Evolutionary conservation across 2,329 filamentous ascomycete genomes (phyloP), one percentile per base, ranked within the genome.

Genomic region (Aspergillus aculeatinus): DNA sequence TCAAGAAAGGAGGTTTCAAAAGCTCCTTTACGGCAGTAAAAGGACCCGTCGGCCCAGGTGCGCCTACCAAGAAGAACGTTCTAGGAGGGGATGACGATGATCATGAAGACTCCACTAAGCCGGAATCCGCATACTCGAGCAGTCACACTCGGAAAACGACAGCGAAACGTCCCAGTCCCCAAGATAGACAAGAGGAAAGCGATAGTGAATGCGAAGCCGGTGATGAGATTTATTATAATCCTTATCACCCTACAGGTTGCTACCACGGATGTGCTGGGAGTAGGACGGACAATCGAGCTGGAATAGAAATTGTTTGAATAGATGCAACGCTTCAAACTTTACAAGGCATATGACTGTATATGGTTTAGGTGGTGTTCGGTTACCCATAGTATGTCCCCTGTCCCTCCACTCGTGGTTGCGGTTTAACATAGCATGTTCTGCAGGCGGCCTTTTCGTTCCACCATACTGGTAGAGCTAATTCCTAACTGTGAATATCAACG

Each of bases 1-100:
- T 92, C 71, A 92, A 93, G 77, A 95, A 94, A 71, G 88, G 89
- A 1, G 91, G 90, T 0, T 93, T 93, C 75, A 93, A 91, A 77
- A 89, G 87, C 68, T 89, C 89, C 1, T 90, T 92, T 78, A 83
- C 83, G 4, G 78, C 85, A 1, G 82, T 82, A 1, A 81, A 81
- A 27, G 74, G 70, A n/a, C 67, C 68, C 2, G 65, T 55, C 16
- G 65, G 63, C 6, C 62, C 72, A 39, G 61, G 66, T 27, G 63
- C 66, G 27, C 70, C 72, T 4, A 70, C 70, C 12, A 76, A 77
- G 60, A 78, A 77, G 31, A 80, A 81, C 23, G 74, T 77, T 1
- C 72, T 77, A 19, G 76, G 73, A 5, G 76, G 77, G 29, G 77
- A 78, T n/a, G 77, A 75, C 29, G 77, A 75, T 4, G 72, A 74